Evolutionary conservation across 352 stramenopile species (phyloP).

Genomic region (Peronospora farinosa): DNA sequence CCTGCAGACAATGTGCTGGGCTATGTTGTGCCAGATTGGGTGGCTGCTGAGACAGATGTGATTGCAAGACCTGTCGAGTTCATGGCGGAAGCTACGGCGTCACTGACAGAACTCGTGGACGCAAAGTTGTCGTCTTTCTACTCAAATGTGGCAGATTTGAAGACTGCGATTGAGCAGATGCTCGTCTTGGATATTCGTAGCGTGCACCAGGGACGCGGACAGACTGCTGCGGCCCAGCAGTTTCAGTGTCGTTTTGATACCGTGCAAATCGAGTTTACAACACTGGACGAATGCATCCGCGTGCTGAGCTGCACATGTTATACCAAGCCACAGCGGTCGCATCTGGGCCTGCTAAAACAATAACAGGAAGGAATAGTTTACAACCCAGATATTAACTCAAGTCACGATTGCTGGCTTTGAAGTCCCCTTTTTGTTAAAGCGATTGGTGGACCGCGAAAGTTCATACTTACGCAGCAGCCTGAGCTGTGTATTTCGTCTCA

Average conservation of each 20-base stretch:
- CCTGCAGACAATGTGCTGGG: constrained; percentile 61
- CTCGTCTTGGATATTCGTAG: constrained; percentile 80
- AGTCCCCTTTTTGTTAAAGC: constrained; percentile 12
- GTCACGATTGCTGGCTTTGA: constrained; percentile 11
- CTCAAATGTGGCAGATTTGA: constrained; percentile 41
- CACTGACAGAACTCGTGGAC: constrained; percentile 38
- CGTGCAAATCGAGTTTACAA: constrained; percentile 70
- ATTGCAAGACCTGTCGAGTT: constrained; percentile 51
- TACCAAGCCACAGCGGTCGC: constrained; percentile 24
- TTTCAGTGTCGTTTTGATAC: constrained; percentile 76
- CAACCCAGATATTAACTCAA: constrained; percentile 3
- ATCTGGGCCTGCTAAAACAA: constrained; percentile 21
- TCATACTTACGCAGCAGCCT: constrained; percentile 14
- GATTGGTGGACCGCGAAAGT: constrained; percentile 4
- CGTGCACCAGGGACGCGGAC: constrained; percentile 68
- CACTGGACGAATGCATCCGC: constrained; percentile 56
- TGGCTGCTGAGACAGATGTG: constrained; percentile 50
- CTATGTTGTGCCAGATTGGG: constrained; percentile 62
- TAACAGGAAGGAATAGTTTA: constrained; percentile 19
- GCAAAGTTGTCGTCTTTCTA: constrained; percentile 60
- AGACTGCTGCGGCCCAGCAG: constrained; percentile 42
- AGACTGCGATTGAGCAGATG: constrained; percentile 68
- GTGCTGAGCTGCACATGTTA: constrained; percentile 46
- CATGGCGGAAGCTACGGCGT: constrained; percentile 29
- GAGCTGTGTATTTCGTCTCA: constrained; percentile 25